Evolutionary conservation across 441 rosid genomes (phyloP).

Genomic region (Populus hybrid): DNA sequence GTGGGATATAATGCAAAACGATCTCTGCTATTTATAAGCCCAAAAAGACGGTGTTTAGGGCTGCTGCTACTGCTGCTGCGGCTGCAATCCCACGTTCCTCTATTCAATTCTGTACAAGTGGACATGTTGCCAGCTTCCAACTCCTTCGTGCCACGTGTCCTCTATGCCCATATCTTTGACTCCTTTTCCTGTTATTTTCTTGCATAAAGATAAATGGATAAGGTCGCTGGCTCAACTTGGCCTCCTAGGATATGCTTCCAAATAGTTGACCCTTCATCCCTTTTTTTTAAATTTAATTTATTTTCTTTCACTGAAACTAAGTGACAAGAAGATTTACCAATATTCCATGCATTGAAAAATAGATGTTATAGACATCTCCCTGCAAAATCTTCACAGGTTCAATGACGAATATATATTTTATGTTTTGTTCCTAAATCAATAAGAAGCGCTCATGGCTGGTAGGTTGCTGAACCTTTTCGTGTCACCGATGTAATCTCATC

Average conservation of each 20-base stretch:
- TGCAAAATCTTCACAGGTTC: conserved; percentile 32
- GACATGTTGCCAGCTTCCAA: conserved; percentile 23
- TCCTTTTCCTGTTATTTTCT: background rate
- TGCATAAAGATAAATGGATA: conserved; percentile 25
- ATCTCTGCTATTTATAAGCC: conserved; percentile 42
- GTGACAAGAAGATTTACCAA: conserved; percentile 10
- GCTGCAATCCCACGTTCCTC: conserved; percentile 20
- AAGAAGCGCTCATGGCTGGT: background rate
- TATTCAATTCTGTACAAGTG: conserved; percentile 31
- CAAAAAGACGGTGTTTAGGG: conserved; percentile 15
- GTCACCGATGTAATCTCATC: background rate
- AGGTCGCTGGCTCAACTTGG: conserved; percentile 32
- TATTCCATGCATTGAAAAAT: conserved; percentile 18
- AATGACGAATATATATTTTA: conserved; percentile 27
- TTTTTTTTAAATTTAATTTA: background rate
- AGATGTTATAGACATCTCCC: background rate
- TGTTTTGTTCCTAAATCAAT: background rate
- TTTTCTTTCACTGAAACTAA: no score
- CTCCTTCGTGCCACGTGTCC: conserved; percentile 31
- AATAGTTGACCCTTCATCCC: conserved; percentile 11
- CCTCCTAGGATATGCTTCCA: conserved; percentile 14
- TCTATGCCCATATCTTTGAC: conserved; percentile 26
- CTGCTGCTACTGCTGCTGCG: background rate
- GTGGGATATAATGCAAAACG: conserved; percentile 9
- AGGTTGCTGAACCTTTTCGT: background rate